Evolutionary conservation across 768 basidiomycete genomes (phyloP).

Genomic region (Dioszegia crocea): DNA sequence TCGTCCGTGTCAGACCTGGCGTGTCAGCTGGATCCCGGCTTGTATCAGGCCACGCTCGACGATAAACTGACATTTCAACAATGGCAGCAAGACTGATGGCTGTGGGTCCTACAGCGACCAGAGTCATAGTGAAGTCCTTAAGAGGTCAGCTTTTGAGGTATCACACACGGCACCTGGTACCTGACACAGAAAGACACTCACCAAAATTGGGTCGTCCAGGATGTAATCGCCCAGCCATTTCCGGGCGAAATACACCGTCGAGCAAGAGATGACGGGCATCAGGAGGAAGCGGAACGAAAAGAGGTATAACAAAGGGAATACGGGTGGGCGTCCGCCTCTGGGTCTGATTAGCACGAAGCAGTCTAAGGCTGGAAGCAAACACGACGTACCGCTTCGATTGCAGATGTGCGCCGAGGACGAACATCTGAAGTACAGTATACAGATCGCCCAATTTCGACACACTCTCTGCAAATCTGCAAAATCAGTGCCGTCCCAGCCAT

Average conservation of each 20-base stretch:
- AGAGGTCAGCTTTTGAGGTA: too few species aligned
- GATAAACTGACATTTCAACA: conserved; percentile 12
- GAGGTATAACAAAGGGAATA: conserved; percentile 35
- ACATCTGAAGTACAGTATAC: conserved; percentile 46
- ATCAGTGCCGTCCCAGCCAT: conserved; percentile 8
- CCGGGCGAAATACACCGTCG: conserved; percentile 26
- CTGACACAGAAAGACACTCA: conserved; percentile 8
- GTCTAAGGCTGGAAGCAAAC: too few species aligned
- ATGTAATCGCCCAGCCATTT: conserved; percentile 21
- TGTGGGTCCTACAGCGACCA: conserved; percentile 46
- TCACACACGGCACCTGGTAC: too few species aligned
- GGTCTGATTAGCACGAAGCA: not conserved
- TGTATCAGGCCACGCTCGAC: not conserved
- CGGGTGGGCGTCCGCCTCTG: conserved; percentile 24
- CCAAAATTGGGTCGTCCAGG: conserved; percentile 36
- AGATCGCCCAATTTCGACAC: conserved; percentile 39
- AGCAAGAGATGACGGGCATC: conserved; percentile 37
- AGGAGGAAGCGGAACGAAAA: conserved; percentile 43
- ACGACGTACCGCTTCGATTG: conserved; percentile 32
- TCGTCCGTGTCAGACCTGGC: conserved; percentile 38
- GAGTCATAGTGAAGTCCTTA: conserved; percentile 44
- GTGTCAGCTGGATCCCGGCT: not conserved
- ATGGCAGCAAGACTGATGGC: conserved; percentile 47
- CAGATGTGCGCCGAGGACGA: conserved; percentile 45
- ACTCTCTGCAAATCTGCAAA: conserved; percentile 19